phyloP scores from a whole-genome alignment of 768 basidiomycete species.

The Galerina marginata region DNA sequence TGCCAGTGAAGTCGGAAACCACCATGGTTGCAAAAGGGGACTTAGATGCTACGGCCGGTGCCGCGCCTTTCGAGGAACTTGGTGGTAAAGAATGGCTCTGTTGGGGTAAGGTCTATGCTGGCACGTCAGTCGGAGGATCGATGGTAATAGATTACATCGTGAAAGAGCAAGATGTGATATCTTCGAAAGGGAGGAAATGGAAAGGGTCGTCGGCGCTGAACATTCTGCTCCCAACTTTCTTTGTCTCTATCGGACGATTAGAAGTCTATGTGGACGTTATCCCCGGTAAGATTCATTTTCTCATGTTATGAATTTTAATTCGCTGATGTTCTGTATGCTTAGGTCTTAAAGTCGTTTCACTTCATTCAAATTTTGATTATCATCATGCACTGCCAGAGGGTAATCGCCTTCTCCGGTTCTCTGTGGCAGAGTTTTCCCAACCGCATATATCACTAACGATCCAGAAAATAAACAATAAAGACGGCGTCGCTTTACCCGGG shows the following conservation, averaged over 20 bases:
- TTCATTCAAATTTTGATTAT: constrained; percentile 63
- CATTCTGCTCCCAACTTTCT: constrained; percentile 73
- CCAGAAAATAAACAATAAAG: constrained; percentile 20
- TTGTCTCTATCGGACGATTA: constrained; percentile 68
- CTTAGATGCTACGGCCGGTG: constrained; percentile 37
- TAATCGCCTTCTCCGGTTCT: constrained; percentile 59
- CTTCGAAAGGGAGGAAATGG: constrained; percentile 41
- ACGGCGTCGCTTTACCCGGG: constrained; percentile 16
- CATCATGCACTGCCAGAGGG: constrained; percentile 47
- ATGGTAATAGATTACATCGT: constrained; percentile 74
- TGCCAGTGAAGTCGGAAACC: constrained; percentile 66
- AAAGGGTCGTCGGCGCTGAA: constrained; percentile 34
- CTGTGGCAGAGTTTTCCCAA: constrained; percentile 60
- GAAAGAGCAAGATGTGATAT: constrained; percentile 30
- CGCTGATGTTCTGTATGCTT: constrained; percentile 8
- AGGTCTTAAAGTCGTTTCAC: constrained; percentile 49
- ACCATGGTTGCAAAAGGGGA: constrained; percentile 45
- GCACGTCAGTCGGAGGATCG: constrained; percentile 53
- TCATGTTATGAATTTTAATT: constrained; percentile 10
- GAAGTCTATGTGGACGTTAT: constrained; percentile 62
- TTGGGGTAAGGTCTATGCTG: constrained; percentile 68
- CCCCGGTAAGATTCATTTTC: constrained; percentile 49
- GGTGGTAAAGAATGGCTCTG: constrained; percentile 63
- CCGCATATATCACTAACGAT: constrained; percentile 54
- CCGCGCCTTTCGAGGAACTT: constrained; percentile 56